Base-by-base conservation (phyloP, 2,329 filamentous ascomycete species). In the Fusarium ambrosium region DNA sequence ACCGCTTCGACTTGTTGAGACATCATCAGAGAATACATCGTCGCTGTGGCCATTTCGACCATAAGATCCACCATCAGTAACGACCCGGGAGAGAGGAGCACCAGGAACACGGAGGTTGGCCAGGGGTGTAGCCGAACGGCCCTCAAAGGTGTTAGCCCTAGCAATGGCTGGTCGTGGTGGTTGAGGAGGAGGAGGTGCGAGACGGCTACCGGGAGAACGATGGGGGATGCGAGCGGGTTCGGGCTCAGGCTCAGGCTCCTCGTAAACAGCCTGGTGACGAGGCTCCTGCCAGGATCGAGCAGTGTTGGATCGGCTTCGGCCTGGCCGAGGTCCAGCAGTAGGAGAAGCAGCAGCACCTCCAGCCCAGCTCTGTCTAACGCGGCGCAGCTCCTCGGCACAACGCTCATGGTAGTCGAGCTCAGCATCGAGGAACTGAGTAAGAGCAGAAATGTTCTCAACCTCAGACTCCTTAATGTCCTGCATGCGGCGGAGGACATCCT, bases 381-480 rank as follows among this genome's bases (percentile, higher is more conserved):
- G 87, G 5, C 89, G 86, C 64, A 98, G 89, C 75, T 97, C 93
- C 76, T 98, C 95, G 64, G 93, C 90, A 81, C 95, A 98, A 70
- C 93, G 92, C 81, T 98, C 96, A 81, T 98, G 94, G 84, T 97
- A 98, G 73, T 93, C 92, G 68, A 98, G 88, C 85, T 98, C 94
- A 45, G 94, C 93, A 71, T 98, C 95, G 62, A 98, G 86, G 82
- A 98, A 97, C 20, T 90, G 87, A 4, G 91, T 92, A 66, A 98
- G 86, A 80, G 98, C 95, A 58, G 89, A 88, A 48, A 98, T 90
- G 79, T 92, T 95, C 73, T 98, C 96, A 51, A 87, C 88, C 83
- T 98, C 96, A 24, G 94, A 90, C 79, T 98, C 95, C 85, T 97
- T 96, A 85, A 98, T 97, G 80, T 98, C 96, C 84, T 97, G 91